Base-by-base conservation (phyloP, 176 grass and related monocot species). In the Triticum timopheevii region DNA sequence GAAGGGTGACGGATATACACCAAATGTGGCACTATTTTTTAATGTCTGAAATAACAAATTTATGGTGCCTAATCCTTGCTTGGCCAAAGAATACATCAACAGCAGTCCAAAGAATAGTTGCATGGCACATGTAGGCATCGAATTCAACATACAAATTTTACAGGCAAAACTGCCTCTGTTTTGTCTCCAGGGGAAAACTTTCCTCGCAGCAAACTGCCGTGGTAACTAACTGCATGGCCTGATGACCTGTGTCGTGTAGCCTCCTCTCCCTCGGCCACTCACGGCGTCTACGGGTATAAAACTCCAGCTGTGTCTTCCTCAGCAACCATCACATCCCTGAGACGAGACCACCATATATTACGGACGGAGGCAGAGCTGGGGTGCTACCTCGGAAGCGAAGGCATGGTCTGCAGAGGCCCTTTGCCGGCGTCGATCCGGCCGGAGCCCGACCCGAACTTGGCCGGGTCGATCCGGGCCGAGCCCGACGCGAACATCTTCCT, bases 401-500 rank as follows among this genome's bases (percentile, higher is more conserved):
- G 58, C 79, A 83, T 47, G 13, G 78, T 76, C 54, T 81, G 82
- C 65, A 75, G 80, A 64, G 85, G 78, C 23, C 63, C 84, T 30
- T 79, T 89, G 22, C 71, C 45, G 0, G 69, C 20, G 5, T 89
- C 87, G 28, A 89, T 76, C 28, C 27, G 74, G 50, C 16, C 74
- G 4, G 74, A 77, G 52, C 17, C 74, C 34, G 25, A 67, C 47
- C 25, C 24, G 45, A 66, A 67, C 30, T 76, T 81, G 22, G 79
- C 39, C 42, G 54, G 35, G 40, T 86, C 84, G 7, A 76, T 73
- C 61, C 42, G 40, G 3, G 63, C 79, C 28, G 88, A 90, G 68
- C 82, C 86, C 68, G 87, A 82, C 23, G 69, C 78, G 65, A 84
- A 68, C 79, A 90, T 86, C 71, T 83, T 95, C 80, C 88, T 90